Percentiles rank a stretch among this genome's conserved stretches.
These are phyloP conservation scores for Zygosaccharomyces sapae DNA, from an alignment of 1,139 yeast genomes.

Conservation along the genomic window DNA sequence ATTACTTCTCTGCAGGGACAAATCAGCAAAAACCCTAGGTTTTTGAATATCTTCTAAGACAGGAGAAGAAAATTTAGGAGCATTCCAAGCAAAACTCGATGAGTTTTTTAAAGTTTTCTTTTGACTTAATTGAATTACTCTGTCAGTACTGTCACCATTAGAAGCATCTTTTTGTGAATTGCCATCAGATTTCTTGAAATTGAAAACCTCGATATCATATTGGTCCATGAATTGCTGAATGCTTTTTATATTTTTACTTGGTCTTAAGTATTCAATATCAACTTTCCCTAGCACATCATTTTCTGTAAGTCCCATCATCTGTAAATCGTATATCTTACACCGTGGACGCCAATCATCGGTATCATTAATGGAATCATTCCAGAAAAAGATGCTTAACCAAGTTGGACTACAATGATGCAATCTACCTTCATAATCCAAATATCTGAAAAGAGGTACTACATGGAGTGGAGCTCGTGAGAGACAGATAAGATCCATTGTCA, in stretches of 20 bases:
- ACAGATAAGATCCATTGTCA: slow-evolving; percentile 85
- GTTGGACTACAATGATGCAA: slow-evolving; percentile 81
- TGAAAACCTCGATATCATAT: slow-evolving; percentile 56
- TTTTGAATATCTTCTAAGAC: slow-evolving; percentile 25
- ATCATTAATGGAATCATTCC: slow-evolving; percentile 53
- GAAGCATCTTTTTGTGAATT: background rate
- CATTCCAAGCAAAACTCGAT: slow-evolving; percentile 24
- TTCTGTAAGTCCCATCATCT: slow-evolving; percentile 98
- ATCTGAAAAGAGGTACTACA: slow-evolving; percentile 83
- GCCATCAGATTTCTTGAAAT: slow-evolving; percentile 11
- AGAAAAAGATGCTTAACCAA: slow-evolving; percentile 91
- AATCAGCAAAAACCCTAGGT: slow-evolving; percentile 22
- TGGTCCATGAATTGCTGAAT: slow-evolving; percentile 52
- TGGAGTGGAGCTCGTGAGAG: slow-evolving; percentile 89
- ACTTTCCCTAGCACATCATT: slow-evolving; percentile 52
- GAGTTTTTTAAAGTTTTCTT: slow-evolving; percentile 7
- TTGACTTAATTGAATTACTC: slow-evolving; percentile 1
- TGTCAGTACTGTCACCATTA: background rate
- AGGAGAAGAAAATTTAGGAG: slow-evolving; percentile 27
- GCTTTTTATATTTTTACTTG: slow-evolving; percentile 30
- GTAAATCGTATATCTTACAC: slow-evolving; percentile 89
- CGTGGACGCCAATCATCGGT: slow-evolving; percentile 75
- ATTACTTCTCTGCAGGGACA: slow-evolving; percentile 11
- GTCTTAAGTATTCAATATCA: slow-evolving; percentile 22
- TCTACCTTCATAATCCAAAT: slow-evolving; percentile 49